Evolutionary conservation across 2,329 filamentous ascomycete species (phyloP), one percentile per base, ranked within the genome.

Genomic region (Blastomyces parvus): DNA sequence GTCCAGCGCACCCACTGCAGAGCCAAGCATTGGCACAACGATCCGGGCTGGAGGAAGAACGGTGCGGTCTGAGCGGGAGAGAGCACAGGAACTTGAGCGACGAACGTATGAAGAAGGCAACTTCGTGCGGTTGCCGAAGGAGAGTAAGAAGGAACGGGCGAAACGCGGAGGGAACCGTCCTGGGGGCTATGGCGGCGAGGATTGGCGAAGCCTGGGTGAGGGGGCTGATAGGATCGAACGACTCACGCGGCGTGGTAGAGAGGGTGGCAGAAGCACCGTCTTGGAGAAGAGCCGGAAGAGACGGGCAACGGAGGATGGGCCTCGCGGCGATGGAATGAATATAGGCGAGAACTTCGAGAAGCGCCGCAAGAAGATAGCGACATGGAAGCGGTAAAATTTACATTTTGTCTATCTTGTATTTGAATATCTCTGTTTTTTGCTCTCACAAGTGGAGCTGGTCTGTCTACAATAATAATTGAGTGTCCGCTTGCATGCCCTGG

Each of bases 11-110:
- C 94, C 94, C 0, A 77, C 90, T 64, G 90, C 91, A 0, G 85
- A 95, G 74, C 91, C 93, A 62, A 95, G 89, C 69, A 95, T 99
- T 70, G 95, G 94, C 65, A 94, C 89, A 63, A 96, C 90, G 22
- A 95, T 97, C 69, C 81, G 88, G 4, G 82, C 86, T 59, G 87
- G 89, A 59, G 94, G 94, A 42, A 85, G 93, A 66, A 86, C 86
- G 73, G 85, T 86, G 71, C 94, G 92, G 81, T 90, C 89, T 5
- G 84, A 86, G 17, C 82, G 85, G 42, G 88, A 97, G 73, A 84
- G 89, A 63, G 86, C 86, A 66, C 85, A 86, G 50, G 92, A 97
- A 74, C 84, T 84, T 1, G 92, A 96, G 78, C 82, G 89, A 62
- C 84, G 84, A 64, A 85, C 89, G 58, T 99, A 97, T 78, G 94